phyloP scores from a whole-genome alignment of 345 rosid species.

The Orychophragmus violaceus region DNA sequence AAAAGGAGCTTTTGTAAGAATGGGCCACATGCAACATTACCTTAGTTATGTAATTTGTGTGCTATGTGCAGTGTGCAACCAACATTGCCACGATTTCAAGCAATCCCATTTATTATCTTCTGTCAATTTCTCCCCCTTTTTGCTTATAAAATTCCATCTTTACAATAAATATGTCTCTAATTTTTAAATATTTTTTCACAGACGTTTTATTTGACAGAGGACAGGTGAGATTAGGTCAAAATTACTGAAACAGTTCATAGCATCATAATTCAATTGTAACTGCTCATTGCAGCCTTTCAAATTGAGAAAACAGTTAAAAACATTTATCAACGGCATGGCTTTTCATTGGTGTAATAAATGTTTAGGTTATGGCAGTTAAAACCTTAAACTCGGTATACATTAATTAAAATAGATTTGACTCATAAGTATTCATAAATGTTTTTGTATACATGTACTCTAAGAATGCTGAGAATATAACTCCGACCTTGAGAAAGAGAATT shows the following conservation, averaged over 20 bases:
- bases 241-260: conserved; percentile 8
- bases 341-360: conserved; percentile 10
- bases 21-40: conserved; percentile 34
- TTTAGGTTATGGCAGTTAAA: neutral
- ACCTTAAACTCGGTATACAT: neutral
- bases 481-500: neutral
- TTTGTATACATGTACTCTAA: neutral
- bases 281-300: conserved; percentile 31
- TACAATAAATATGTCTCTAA: conserved; percentile 9
- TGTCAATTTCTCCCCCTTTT: conserved; percentile 25
- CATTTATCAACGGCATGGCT: conserved; percentile 10
- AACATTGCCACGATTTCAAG: conserved; percentile 29
- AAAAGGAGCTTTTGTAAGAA: conserved; percentile 28
- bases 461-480: neutral
- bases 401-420: neutral
- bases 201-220: neutral
- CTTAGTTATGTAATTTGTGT: conserved; percentile 35
- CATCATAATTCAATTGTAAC: conserved; percentile 13
- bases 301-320: conserved; percentile 4
- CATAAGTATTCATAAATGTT: neutral
- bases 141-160: conserved; percentile 9
- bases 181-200: neutral
- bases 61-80: conserved; percentile 53
- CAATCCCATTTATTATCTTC: conserved; percentile 30
- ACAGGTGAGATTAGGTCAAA: conserved; percentile 24